These are phyloP conservation scores for Dichotomopilus funicola DNA, from an alignment of 2,329 filamentous ascomycete genomes.

Conservation along the genomic window DNA sequence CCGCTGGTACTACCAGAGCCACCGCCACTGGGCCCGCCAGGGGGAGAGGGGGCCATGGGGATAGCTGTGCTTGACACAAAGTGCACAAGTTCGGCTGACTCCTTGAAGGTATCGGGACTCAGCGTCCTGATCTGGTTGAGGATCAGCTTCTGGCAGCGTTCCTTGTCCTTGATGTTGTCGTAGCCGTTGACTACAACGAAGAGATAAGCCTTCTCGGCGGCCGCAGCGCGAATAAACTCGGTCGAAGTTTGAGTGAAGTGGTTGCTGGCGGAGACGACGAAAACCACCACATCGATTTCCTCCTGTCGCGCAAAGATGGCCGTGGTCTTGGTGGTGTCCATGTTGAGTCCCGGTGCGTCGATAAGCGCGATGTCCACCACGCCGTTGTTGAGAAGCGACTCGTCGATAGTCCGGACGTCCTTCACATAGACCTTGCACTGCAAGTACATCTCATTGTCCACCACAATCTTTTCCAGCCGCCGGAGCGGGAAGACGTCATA, in stretches of 20 bases:
- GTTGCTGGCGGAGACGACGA: conserved; percentile 94
- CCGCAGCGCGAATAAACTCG: conserved; percentile 94
- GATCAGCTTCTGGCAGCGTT: conserved; percentile 86
- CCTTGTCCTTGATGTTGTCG: conserved; percentile 87
- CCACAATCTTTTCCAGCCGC: conserved; percentile 81
- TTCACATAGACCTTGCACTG: conserved; percentile 97
- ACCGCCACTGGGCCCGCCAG: conserved; percentile 48
- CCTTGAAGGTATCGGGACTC: conserved; percentile 91
- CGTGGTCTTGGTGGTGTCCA: conserved; percentile 93
- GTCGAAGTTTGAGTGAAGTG: conserved; percentile 97
- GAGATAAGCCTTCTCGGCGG: conserved; percentile 94
- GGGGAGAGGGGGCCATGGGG: conserved; percentile 58
- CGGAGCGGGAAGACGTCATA: conserved; percentile 78
- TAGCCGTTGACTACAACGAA: conserved; percentile 99
- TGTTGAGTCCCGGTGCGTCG: conserved; percentile 91
- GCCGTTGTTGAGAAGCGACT: conserved; percentile 92
- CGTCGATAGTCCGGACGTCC: conserved; percentile 80
- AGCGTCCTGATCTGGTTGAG: conserved; percentile 79
- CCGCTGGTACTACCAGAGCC: conserved; percentile 48
- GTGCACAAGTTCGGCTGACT: conserved; percentile 86
- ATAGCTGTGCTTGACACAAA: conserved; percentile 98
- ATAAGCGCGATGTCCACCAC: conserved; percentile 97
- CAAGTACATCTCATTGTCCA: conserved; percentile 79
- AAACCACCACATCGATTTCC: conserved; percentile 97
- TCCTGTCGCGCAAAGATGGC: conserved; percentile 95